These are phyloP conservation scores for Triticum turgidum DNA, from an alignment of 176 grass and related monocot genomes.

Conservation along the genomic window DNA sequence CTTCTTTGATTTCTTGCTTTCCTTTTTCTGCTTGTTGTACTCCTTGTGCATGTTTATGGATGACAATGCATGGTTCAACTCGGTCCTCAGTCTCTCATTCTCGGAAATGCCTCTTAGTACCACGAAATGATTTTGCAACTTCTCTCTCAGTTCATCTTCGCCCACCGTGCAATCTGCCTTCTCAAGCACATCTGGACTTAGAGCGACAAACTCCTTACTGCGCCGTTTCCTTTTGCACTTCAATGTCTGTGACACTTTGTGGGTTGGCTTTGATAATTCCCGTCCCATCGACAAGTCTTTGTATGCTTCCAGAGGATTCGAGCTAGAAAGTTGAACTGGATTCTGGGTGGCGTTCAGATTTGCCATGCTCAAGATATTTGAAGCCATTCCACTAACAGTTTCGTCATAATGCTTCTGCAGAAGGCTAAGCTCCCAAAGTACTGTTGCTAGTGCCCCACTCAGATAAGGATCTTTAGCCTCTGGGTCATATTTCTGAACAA, in stretches of 20 bases:
- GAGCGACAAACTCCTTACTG: conserved; percentile 44
- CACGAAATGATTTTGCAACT: conserved; percentile 66
- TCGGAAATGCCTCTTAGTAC: conserved; percentile 64
- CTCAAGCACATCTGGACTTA: conserved; percentile 47
- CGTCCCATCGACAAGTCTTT: conserved; percentile 50
- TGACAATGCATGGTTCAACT: conserved; percentile 67
- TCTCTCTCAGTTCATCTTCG: conserved; percentile 52
- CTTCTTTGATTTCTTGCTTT: conserved; percentile 39
- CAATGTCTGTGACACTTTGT: conserved; percentile 37
- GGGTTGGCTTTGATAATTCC: conserved; percentile 52
- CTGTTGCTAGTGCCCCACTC: conserved; percentile 90
- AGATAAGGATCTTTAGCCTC: conserved; percentile 87
- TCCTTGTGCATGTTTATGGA: conserved; percentile 70
- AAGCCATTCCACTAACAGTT: conserved; percentile 61
- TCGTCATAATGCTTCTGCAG: conserved; percentile 81
- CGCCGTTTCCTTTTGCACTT: conserved; percentile 58
- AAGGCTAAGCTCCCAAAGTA: conserved; percentile 93
- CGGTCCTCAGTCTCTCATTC: conserved; percentile 72
- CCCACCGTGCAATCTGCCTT: conserved; percentile 36
- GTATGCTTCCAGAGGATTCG: conserved; percentile 79
- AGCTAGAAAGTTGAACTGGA: conserved; percentile 60
- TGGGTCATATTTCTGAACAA: conserved; percentile 87
- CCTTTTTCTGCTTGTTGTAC: conserved; percentile 67
- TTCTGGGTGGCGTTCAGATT: conserved; percentile 70
- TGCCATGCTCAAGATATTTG: conserved; percentile 73